Evolutionary conservation across 305 asterid species (phyloP).

Genomic region (Fraxinus xanthoxyloides): DNA sequence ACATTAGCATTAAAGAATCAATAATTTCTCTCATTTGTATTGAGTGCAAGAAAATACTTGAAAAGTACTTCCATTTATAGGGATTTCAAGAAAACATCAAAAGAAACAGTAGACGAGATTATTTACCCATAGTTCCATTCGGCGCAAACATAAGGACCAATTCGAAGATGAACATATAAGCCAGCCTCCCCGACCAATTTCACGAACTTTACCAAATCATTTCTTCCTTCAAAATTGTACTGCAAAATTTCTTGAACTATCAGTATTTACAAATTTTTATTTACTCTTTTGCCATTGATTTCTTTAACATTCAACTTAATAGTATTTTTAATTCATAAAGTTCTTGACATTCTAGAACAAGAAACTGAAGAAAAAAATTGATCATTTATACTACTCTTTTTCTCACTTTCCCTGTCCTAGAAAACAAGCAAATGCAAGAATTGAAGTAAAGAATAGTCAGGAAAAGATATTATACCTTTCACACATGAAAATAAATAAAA

Average conservation of each 20-base stretch:
- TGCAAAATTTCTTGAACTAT: slow-evolving; percentile 38
- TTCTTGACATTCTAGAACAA: slow-evolving; percentile 12
- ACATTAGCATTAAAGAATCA: slow-evolving; percentile 4
- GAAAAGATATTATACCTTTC: not conserved
- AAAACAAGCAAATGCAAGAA: slow-evolving; percentile 14
- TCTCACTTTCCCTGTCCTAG: slow-evolving; percentile 19
- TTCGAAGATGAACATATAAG: slow-evolving; percentile 69
- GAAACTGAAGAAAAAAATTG: slow-evolving; percentile 19
- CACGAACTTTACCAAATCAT: slow-evolving; percentile 81
- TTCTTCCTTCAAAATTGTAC: slow-evolving; percentile 88
- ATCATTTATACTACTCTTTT: not conserved
- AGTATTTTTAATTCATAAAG: slow-evolving; percentile 15
- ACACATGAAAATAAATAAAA: not conserved
- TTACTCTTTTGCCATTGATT: slow-evolving; percentile 10
- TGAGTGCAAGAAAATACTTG: not conserved
- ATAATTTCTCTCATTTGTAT: not conserved
- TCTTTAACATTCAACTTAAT: slow-evolving; percentile 2
- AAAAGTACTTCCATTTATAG: not conserved
- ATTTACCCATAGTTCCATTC: slow-evolving; percentile 97
- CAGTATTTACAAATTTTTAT: slow-evolving; percentile 24
- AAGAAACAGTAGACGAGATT: not conserved
- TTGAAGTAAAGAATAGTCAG: slow-evolving; percentile 26
- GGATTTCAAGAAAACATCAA: not conserved
- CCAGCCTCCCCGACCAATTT: slow-evolving; percentile 83
- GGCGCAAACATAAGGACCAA: slow-evolving; percentile 95